phyloP scores from a whole-genome alignment of 2,329 filamentous ascomycete species.

The Ceratocystis ficicola region DNA sequence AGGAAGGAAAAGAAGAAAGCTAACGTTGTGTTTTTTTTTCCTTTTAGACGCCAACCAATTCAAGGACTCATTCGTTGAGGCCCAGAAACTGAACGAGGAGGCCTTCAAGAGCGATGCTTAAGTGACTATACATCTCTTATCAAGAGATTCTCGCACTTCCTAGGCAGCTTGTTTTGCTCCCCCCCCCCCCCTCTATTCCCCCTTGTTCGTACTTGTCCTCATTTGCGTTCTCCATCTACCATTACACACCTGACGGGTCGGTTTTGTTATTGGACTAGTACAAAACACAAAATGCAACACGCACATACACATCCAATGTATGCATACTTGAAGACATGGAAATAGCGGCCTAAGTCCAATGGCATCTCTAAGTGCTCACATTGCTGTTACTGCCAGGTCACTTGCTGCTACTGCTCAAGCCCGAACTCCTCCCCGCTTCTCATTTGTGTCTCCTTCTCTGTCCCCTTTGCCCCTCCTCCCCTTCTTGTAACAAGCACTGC shows the following conservation, averaged over 20 bases:
- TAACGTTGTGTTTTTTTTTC: conserved; percentile 11
- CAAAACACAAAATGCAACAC: not conserved
- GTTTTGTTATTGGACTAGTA: not conserved
- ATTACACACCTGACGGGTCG: not conserved
- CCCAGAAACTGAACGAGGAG: conserved; percentile 88
- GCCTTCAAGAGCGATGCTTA: conserved; percentile 50
- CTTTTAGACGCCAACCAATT: conserved; percentile 78
- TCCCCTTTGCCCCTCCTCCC: not conserved
- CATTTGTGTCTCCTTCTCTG: not conserved
- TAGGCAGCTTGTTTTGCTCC: conserved; percentile 3
- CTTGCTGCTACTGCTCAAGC: not conserved
- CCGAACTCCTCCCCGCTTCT: not conserved
- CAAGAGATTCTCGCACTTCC: not conserved
- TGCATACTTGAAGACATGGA: not conserved
- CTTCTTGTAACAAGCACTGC: not conserved
- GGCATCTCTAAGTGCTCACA: not conserved
- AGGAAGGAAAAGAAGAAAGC: conserved; percentile 24
- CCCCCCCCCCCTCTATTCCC: not conserved
- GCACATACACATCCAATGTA: not conserved
- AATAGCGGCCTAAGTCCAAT: not conserved
- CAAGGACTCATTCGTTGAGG: conserved; percentile 95
- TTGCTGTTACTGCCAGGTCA: not conserved
- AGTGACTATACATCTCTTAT: not conserved
- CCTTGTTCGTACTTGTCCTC: not conserved
- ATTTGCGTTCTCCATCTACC: not conserved